These are phyloP conservation scores for Fusarium sp. DNA, from an alignment of 2,329 filamentous ascomycete genomes.

Conservation along the genomic window DNA sequence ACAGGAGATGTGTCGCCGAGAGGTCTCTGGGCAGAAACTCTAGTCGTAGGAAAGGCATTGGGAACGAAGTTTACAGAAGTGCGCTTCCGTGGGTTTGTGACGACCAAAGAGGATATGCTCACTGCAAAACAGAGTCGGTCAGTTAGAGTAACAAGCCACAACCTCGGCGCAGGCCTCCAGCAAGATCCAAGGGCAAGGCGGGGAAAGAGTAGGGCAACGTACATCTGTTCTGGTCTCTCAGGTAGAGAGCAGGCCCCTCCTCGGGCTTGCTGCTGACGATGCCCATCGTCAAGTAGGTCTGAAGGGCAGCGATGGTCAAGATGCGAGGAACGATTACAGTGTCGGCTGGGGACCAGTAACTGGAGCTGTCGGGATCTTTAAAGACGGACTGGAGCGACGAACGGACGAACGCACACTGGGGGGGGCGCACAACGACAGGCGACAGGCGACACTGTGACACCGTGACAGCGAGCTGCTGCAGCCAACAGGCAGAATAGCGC, in stretches of 20 bases:
- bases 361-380: conserved; percentile 43
- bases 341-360: conserved; percentile 19
- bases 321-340: conserved; percentile 34
- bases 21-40: conserved; percentile 77
- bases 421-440: conserved; percentile 37
- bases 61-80: conserved; percentile 81
- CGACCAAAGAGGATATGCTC: conserved; percentile 82
- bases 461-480: conserved; percentile 33
- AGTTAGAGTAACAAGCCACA: conserved; percentile 32
- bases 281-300: conserved; percentile 74
- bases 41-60: conserved; percentile 86
- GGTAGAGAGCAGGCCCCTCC: conserved; percentile 80
- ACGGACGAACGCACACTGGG: conserved; percentile 23
- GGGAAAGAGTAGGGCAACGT: conserved; percentile 52
- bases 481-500: conserved; percentile 37
- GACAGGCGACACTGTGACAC: conserved; percentile 41
- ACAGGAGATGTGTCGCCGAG: conserved; percentile 77
- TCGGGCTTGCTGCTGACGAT: conserved; percentile 90
- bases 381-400: conserved; percentile 34
- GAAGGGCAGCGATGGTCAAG: conserved; percentile 28
- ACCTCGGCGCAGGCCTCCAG: conserved; percentile 16
- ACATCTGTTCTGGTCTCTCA: conserved; percentile 94
- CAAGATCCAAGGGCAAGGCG: conserved; percentile 12
- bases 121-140: conserved; percentile 63
- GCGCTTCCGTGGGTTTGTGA: conserved; percentile 82